Conservation (phyloP, 768 basidiomycete genomes). For the Suillus sp. region DNA sequence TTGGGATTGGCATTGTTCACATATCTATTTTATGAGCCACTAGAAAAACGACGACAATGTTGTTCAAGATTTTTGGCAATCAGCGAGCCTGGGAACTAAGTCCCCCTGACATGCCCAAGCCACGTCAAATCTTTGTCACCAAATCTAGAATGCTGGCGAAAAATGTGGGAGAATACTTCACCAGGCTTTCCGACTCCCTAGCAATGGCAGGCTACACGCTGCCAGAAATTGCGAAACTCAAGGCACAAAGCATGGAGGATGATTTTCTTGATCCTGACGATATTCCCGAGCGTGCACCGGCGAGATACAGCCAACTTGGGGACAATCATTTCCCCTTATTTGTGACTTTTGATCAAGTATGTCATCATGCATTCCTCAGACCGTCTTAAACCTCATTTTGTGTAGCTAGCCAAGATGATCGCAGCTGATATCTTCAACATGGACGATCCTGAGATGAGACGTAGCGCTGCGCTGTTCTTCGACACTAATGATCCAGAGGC, state of each 20-base stretch:
- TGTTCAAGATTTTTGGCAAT: constrained; percentile 74
- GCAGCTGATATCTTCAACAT: constrained; percentile 24
- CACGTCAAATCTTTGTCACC: constrained; percentile 73
- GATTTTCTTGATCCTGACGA: constrained; percentile 38
- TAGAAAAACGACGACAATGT: constrained; percentile 77
- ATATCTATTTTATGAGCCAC: background rate
- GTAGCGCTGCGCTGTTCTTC: constrained; percentile 18
- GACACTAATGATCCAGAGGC: constrained; percentile 17
- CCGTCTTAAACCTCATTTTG: background rate
- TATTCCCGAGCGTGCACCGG: constrained; percentile 43
- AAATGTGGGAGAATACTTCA: constrained; percentile 69
- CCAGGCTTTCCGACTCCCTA: constrained; percentile 50
- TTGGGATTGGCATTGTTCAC: background rate
- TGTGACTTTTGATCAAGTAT: constrained; percentile 62
- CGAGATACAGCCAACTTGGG: constrained; percentile 52
- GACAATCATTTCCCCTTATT: constrained; percentile 73
- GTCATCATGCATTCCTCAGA: constrained; percentile 13
- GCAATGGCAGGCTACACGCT: constrained; percentile 37
- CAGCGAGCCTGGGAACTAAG: constrained; percentile 52
- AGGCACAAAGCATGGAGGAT: constrained; percentile 21
- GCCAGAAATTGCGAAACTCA: constrained; percentile 39
- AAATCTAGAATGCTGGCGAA: constrained; percentile 64
- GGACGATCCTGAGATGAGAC: constrained; percentile 10
- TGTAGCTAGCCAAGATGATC: constrained; percentile 30
- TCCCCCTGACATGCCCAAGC: constrained; percentile 40